These are phyloP conservation scores for Gossypium aridum DNA, from an alignment of 441 rosid genomes.

Conservation along the genomic window DNA sequence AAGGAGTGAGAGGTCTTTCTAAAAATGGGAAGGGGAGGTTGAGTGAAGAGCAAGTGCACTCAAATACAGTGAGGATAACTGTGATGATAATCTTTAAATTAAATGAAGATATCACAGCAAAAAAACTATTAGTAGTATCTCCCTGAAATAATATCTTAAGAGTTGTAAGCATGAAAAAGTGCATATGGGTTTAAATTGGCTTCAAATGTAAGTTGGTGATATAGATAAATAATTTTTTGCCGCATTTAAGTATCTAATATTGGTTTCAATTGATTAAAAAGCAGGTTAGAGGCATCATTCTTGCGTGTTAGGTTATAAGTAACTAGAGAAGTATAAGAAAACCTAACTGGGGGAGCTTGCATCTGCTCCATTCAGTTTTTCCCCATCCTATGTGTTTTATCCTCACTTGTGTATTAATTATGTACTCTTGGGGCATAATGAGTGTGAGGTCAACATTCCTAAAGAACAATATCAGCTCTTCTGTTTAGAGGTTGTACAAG, in stretches of 20 bases:
- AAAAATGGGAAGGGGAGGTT: neutral
- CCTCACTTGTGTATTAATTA: neutral
- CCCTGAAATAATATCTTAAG: neutral
- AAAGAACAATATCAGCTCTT: neutral
- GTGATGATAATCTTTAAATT: neutral
- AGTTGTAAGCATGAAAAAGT: neutral
- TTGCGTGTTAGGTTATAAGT: neutral
- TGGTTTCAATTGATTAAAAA: neutral
- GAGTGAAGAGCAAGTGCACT: neutral
- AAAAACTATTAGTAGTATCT: neutral
- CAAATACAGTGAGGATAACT: neutral
- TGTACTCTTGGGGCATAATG: neutral
- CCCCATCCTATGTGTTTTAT: neutral
- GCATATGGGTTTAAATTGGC: neutral
- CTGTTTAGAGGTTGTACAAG: neutral
- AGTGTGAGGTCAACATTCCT: neutral
- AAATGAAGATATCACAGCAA: neutral
- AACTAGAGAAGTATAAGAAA: neutral
- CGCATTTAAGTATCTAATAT: neutral
- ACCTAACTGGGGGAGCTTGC: constrained; percentile 1
- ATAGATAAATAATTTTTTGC: neutral
- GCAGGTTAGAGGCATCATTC: neutral
- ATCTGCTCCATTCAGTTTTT: neutral
- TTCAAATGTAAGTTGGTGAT: neutral
- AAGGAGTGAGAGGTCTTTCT: neutral